Conservation (phyloP, 345 rosid species). For the Durio zibethinus region DNA sequence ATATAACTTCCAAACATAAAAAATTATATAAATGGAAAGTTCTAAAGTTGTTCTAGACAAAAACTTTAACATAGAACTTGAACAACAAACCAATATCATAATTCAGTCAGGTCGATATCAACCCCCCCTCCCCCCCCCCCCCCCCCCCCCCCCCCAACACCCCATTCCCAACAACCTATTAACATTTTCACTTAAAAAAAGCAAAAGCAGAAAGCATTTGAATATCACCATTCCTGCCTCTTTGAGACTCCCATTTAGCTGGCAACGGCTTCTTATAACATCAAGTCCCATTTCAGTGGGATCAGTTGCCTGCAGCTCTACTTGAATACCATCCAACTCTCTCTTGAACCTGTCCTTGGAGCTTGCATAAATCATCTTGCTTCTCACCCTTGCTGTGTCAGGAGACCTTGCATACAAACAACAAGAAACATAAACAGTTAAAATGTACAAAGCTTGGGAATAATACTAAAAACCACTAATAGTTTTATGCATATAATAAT, state of each 20-base stretch:
- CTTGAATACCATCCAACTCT: constrained; percentile 63
- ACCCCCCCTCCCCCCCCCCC: no score
- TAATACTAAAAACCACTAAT: not conserved
- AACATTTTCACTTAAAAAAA: constrained; percentile 23
- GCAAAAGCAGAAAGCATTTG: constrained; percentile 2
- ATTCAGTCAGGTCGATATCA: constrained; percentile 30
- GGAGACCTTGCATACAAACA: constrained; percentile 48
- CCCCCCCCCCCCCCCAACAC: no score
- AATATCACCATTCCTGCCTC: not conserved
- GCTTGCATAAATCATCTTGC: constrained; percentile 72
- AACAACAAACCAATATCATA: constrained; percentile 23
- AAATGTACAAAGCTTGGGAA: not conserved
- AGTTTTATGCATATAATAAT: not conserved
- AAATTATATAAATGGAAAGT: constrained; percentile 15
- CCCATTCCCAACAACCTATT: constrained; percentile 33
- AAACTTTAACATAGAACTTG: constrained; percentile 30
- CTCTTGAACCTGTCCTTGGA: constrained; percentile 65
- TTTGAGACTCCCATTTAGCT: not conserved
- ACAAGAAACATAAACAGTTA: not conserved
- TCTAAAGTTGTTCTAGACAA: constrained; percentile 21
- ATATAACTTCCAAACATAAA: constrained; percentile 20
- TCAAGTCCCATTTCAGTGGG: constrained; percentile 67
- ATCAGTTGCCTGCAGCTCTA: constrained; percentile 66
- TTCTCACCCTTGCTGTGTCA: constrained; percentile 53
- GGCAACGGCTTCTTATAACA: constrained; percentile 34